phyloP scores from a whole-genome alignment of 352 stramenopile species.

The Pythium volutum region DNA sequence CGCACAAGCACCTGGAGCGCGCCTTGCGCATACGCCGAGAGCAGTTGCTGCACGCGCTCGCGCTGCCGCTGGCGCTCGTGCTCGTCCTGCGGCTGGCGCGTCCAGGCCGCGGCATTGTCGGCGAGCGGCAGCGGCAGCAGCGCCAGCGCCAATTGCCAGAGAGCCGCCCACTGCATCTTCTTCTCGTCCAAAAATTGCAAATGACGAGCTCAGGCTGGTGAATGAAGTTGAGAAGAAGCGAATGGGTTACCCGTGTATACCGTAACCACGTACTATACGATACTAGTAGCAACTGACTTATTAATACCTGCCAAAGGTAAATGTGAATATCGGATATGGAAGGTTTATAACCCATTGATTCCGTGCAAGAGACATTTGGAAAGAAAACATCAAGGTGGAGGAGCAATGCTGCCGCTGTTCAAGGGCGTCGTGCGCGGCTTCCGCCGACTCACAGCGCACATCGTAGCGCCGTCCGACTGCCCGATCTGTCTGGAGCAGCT shows the following conservation, averaged over 20 bases:
- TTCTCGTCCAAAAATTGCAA: neutral
- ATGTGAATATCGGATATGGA: neutral
- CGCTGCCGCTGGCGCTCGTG: conserved; percentile 43
- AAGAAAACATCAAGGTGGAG: neutral
- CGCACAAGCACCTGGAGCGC: conserved; percentile 39
- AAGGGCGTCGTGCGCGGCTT: conserved; percentile 50
- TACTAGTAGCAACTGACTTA: conserved; percentile 1
- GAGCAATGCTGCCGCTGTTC: conserved; percentile 30
- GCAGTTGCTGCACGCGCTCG: conserved; percentile 33
- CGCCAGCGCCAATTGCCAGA: conserved; percentile 51
- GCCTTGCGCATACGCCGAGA: conserved; percentile 31
- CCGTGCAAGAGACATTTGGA: neutral
- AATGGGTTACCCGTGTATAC: neutral
- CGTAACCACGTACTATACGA: neutral
- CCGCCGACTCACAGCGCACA: conserved; percentile 44
- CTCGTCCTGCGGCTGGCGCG: conserved; percentile 30
- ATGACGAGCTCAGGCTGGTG: conserved; percentile 10
- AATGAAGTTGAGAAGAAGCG: too few relatives aligned
- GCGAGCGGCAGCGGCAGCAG: conserved; percentile 48
- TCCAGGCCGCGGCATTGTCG: conserved; percentile 22
- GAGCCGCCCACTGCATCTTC: conserved; percentile 30
- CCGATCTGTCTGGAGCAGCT: conserved; percentile 65
- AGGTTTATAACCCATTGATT: neutral
- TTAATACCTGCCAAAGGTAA: neutral
- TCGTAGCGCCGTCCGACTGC: conserved; percentile 37